Evolutionary conservation across 768 basidiomycete species (phyloP).

Genomic region (Atractiella rhizophila): DNA sequence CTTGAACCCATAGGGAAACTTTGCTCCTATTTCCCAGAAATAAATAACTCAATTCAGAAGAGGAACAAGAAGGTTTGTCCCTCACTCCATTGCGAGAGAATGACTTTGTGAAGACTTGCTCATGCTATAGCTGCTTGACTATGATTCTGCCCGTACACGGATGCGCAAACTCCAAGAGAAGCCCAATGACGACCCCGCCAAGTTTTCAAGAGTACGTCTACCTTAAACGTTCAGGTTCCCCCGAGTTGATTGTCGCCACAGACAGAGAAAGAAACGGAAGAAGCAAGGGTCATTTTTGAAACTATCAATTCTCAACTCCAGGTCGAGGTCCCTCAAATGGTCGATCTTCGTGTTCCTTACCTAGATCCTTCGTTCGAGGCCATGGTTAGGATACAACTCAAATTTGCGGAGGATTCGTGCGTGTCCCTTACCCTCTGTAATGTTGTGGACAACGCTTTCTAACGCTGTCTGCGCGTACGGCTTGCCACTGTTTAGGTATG

Average conservation of each 20-base stretch:
- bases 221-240: background rate
- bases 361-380: constrained; percentile 97
- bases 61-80: constrained; percentile 75
- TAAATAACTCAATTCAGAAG: constrained; percentile 81
- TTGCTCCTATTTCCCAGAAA: constrained; percentile 75
- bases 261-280: constrained; percentile 91
- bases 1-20: constrained; percentile 91
- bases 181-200: constrained; percentile 74
- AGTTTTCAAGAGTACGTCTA: constrained; percentile 46
- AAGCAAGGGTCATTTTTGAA: constrained; percentile 79
- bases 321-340: constrained; percentile 62
- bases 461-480: background rate
- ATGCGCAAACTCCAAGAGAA: constrained; percentile 73
- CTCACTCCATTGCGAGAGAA: background rate
- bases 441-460: background rate
- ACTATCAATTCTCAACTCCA: constrained; percentile 79
- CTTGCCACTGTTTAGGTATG: constrained; percentile 38
- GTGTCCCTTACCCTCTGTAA: background rate
- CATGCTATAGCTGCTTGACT: constrained; percentile 53
- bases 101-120: too few species aligned
- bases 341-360: constrained; percentile 88
- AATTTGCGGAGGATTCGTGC: too few species aligned
- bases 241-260: constrained; percentile 17
- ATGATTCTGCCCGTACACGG: constrained; percentile 72
- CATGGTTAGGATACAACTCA: constrained; percentile 36